Conservation (phyloP, 176 grass and related monocot species). For the Guadua angustifolia region DNA sequence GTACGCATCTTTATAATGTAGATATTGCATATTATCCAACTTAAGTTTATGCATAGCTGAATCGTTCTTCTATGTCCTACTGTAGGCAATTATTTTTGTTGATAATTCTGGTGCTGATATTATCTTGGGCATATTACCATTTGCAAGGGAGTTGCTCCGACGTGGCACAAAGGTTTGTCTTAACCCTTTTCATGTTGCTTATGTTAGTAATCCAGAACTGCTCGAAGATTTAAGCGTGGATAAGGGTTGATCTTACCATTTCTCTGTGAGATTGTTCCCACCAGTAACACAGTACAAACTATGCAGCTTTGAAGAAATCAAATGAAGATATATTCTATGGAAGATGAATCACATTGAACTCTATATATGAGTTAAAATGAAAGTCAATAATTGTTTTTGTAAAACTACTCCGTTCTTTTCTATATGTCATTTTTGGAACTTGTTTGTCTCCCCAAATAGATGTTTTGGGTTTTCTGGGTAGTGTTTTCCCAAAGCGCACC, state of each 20-base stretch:
- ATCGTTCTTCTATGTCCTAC: conserved; percentile 25
- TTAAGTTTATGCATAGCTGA: conserved; percentile 36
- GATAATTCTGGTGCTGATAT: conserved; percentile 99
- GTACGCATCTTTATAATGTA: background rate
- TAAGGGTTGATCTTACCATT: background rate
- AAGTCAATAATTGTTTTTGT: background rate
- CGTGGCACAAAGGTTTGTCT: conserved; percentile 83
- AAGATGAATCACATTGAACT: conserved; percentile 14
- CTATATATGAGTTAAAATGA: background rate
- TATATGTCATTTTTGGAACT: background rate
- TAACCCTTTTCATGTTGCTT: background rate
- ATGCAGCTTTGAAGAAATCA: background rate
- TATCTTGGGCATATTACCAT: conserved; percentile 90
- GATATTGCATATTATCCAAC: conserved; percentile 15
- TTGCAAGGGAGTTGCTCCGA: conserved; percentile 90
- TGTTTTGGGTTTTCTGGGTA: no score
- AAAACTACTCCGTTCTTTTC: background rate
- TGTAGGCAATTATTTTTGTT: conserved; percentile 96
- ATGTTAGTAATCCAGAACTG: background rate
- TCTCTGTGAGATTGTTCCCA: background rate
- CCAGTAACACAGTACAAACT: background rate
- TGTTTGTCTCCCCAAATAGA: no score
- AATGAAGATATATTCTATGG: background rate
- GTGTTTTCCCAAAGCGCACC: no score
- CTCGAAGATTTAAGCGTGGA: background rate